phyloP scores from a whole-genome alignment of 495 filamentous ascomycete genomes.

The Penicillium atrosanguineum region DNA sequence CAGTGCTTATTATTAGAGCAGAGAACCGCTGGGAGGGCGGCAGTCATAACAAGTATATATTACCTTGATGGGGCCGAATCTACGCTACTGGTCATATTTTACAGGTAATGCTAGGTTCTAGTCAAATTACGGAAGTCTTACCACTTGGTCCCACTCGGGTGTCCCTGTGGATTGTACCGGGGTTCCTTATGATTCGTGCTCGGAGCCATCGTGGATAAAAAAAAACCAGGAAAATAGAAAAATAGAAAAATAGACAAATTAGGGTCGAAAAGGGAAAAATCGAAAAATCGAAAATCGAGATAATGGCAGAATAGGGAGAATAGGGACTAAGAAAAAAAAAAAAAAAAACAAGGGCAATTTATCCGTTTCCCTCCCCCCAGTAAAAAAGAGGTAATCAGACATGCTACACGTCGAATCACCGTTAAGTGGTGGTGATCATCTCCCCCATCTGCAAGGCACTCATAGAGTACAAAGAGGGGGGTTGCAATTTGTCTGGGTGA shows the following conservation, averaged over 20 bases:
- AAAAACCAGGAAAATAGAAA: too few relatives aligned
- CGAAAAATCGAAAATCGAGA: too few relatives aligned
- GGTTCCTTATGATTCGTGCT: not conserved
- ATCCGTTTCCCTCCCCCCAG: not conserved
- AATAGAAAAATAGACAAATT: too few relatives aligned
- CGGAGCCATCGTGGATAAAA: not conserved
- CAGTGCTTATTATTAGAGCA: constrained; percentile 8
- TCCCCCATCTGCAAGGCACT: too few relatives aligned
- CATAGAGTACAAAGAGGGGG: too few relatives aligned
- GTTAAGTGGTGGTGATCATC: too few relatives aligned
- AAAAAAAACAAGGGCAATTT: not conserved
- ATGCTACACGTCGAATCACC: not conserved
- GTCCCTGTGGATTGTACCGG: not conserved
- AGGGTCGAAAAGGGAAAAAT: too few relatives aligned
- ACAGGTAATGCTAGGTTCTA: not conserved
- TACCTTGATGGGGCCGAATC: not conserved
- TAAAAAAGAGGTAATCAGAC: constrained; percentile 6
- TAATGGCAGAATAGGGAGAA: too few relatives aligned
- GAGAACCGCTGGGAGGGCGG: not conserved
- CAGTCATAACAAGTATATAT: not conserved
- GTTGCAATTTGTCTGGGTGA: constrained; percentile 4
- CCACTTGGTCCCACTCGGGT: not conserved
- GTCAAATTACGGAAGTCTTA: not conserved
- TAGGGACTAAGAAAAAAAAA: too few relatives aligned
- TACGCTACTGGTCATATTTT: not conserved